phyloP scores from a whole-genome alignment of 2,329 filamentous ascomycete genomes.

The Knufia petricola region DNA sequence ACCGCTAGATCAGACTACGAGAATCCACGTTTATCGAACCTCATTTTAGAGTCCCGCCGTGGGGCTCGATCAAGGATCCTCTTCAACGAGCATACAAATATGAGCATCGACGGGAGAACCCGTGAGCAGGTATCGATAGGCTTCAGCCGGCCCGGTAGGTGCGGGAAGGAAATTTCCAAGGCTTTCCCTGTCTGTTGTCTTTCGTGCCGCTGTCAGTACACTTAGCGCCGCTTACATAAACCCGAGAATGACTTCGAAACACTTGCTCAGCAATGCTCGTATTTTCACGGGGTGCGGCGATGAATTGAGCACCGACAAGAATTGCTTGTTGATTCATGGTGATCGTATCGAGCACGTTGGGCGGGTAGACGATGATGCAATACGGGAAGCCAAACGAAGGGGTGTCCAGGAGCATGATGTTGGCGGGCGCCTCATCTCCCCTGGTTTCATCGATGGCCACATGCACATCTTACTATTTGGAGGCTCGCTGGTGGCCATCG shows the following conservation, averaged over 20 bases:
- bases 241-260: slow-evolving; percentile 20
- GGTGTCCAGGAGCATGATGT: slow-evolving; percentile 28
- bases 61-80: too few relatives aligned
- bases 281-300: slow-evolving; percentile 25
- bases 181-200: too few relatives aligned
- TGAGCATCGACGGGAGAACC: too few relatives aligned
- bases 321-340: slow-evolving; percentile 32
- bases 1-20: too few relatives aligned
- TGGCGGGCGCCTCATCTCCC: slow-evolving; percentile 31
- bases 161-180: too few relatives aligned
- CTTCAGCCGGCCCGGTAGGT: too few relatives aligned
- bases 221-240: too few relatives aligned
- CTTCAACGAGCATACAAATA: too few relatives aligned
- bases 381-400: slow-evolving; percentile 18
- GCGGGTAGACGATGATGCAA: slow-evolving; percentile 22
- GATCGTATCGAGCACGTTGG: slow-evolving; percentile 37
- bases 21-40: too few relatives aligned
- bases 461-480: slow-evolving; percentile 44
- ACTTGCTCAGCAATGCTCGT: slow-evolving; percentile 28
- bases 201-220: too few relatives aligned
- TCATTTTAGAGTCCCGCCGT: too few relatives aligned
- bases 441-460: slow-evolving; percentile 43
- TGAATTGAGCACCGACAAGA: neutral
- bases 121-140: too few relatives aligned
- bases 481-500: slow-evolving; percentile 37